phyloP scores from a whole-genome alignment of 441 rosid genomes.

The Bruguiera hainesii region DNA sequence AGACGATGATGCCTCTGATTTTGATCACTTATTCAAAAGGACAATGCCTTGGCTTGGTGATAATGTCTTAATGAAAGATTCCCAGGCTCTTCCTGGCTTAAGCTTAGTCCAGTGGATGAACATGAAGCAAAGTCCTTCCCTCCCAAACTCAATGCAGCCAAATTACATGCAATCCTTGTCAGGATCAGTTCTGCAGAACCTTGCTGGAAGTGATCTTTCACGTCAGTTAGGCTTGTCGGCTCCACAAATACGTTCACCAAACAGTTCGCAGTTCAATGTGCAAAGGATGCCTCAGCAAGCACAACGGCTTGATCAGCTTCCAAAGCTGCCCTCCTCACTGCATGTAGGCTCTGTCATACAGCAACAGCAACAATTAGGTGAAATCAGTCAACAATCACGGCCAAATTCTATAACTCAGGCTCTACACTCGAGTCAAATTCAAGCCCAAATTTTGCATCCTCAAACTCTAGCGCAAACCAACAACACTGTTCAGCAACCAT shows the following conservation, averaged over 20 bases:
- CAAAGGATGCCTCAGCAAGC: conserved; percentile 53
- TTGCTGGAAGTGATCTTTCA: conserved; percentile 46
- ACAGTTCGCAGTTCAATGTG: conserved; percentile 40
- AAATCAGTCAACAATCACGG: conserved; percentile 43
- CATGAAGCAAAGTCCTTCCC: conserved; percentile 59
- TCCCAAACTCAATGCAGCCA: conserved; percentile 49
- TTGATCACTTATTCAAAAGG: conserved; percentile 55
- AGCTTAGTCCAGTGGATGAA: conserved; percentile 72
- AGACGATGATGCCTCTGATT: conserved; percentile 57
- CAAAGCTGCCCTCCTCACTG: conserved; percentile 36
- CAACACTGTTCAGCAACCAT: conserved; percentile 40
- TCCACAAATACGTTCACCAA: conserved; percentile 48
- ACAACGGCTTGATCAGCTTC: conserved; percentile 46
- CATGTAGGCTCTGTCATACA: conserved; percentile 35
- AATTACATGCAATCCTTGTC: conserved; percentile 46
- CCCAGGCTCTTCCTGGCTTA: conserved; percentile 48
- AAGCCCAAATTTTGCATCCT: conserved; percentile 48
- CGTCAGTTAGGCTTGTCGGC: conserved; percentile 49
- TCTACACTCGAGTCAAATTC: conserved; percentile 41
- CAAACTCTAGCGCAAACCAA: conserved; percentile 39
- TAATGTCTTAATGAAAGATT: conserved; percentile 51
- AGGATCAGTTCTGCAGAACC: conserved; percentile 47
- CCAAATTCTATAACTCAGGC: conserved; percentile 44
- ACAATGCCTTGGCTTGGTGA: conserved; percentile 67
- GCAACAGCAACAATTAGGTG: conserved; percentile 45